Conservation (phyloP, 1,284 basidiomycete genomes). For the Heterobasidion occidentale region DNA sequence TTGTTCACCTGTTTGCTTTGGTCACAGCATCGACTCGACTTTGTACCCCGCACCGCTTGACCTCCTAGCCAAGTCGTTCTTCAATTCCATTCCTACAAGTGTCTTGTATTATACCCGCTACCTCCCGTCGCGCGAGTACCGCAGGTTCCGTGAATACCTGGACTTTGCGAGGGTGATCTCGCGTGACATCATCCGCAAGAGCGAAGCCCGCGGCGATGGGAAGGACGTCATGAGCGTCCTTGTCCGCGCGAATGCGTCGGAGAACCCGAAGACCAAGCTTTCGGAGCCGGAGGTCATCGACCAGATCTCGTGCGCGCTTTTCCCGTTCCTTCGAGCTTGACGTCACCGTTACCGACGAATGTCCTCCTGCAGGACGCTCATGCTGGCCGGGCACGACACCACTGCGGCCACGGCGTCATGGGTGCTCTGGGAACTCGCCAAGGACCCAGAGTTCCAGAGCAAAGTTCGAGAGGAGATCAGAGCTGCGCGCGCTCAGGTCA, state of each 20-base stretch:
- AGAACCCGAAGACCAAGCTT: constrained; percentile 13
- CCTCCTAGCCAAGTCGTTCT: constrained; percentile 16
- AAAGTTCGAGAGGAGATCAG: constrained; percentile 44
- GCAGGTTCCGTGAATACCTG: constrained; percentile 15
- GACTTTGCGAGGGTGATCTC: constrained; percentile 15
- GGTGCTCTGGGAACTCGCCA: constrained; percentile 36
- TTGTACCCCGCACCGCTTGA: constrained; percentile 11
- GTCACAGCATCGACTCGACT: constrained; percentile 11
- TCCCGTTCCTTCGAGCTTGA: background rate
- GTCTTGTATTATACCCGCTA: constrained; percentile 15
- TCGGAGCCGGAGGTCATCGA: constrained; percentile 21
- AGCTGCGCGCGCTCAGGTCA: constrained; percentile 33
- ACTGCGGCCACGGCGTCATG: constrained; percentile 23
- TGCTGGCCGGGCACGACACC: constrained; percentile 26
- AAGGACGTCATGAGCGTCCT: constrained; percentile 23
- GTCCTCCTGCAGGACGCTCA: constrained; percentile 15
- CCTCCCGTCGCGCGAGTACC: constrained; percentile 16
- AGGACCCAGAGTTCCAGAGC: constrained; percentile 37
- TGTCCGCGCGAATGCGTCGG: constrained; percentile 15
- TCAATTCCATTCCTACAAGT: constrained; percentile 16
- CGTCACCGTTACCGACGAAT: background rate
- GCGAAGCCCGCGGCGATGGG: constrained; percentile 4
- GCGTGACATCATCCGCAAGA: constrained; percentile 12
- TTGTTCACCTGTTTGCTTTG: background rate
- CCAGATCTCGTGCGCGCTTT: constrained; percentile 16